Percentiles rank a stretch among this genome's conserved stretches.
Evolutionary conservation across 345 rosid genomes (phyloP).

Genomic region (Acer yangbiense): DNA sequence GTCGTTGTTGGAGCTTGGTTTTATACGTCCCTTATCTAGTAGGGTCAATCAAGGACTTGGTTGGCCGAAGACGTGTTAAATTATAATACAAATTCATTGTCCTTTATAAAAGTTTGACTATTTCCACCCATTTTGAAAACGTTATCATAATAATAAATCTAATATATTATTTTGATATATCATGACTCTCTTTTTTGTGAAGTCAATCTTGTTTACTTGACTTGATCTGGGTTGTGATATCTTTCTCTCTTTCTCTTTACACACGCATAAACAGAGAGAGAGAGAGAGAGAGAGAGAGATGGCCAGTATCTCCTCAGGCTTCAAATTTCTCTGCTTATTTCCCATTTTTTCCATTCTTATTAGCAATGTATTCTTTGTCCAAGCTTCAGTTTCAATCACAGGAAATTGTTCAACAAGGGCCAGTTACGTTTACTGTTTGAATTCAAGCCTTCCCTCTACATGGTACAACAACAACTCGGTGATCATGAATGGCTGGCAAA

Average conservation of each 20-base stretch:
- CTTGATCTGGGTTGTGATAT: background rate
- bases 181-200: background rate
- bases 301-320: background rate
- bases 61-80: too few species aligned
- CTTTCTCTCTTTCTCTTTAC: background rate
- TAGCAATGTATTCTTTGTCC: background rate
- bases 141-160: too few species aligned
- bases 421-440: constrained; percentile 12
- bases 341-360: background rate
- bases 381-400: background rate
- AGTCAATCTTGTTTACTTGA: background rate
- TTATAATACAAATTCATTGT: too few species aligned
- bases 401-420: constrained; percentile 14
- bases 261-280: background rate
- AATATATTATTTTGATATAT: too few species aligned
- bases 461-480: constrained; percentile 25
- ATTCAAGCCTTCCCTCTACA: constrained; percentile 13
- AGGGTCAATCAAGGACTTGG: too few species aligned
- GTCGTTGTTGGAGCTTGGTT: too few species aligned
- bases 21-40: too few species aligned
- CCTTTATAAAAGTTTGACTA: too few species aligned
- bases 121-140: too few species aligned
- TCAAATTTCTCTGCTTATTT: background rate
- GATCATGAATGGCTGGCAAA: constrained; percentile 13
- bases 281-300: background rate